phyloP scores from a whole-genome alignment of 192 early-diverging fungal genomes.

The Spizellomyces sp. region DNA sequence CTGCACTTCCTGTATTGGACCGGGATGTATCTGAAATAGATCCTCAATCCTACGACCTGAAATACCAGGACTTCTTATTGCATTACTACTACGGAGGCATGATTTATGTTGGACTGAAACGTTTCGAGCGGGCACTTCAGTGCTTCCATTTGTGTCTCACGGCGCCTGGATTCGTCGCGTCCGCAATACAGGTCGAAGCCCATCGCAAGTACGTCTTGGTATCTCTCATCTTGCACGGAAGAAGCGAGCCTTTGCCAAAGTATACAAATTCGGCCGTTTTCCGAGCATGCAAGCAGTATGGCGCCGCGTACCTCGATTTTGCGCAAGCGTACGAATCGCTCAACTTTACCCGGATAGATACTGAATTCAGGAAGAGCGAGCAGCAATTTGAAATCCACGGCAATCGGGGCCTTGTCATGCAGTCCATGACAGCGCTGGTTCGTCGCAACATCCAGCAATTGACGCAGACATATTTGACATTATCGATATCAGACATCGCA shows the following conservation, averaged over 20 bases:
- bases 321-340: slow-evolving; percentile 59
- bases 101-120: slow-evolving; percentile 68
- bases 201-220: slow-evolving; percentile 71
- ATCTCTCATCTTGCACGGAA: slow-evolving; percentile 62
- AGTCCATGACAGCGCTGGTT: slow-evolving; percentile 47
- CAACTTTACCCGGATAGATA: slow-evolving; percentile 42
- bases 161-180: slow-evolving; percentile 61
- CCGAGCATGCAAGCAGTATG: slow-evolving; percentile 41
- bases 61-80: slow-evolving; percentile 63
- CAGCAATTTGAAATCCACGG: slow-evolving; percentile 49
- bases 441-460: slow-evolving; percentile 68
- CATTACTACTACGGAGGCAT: slow-evolving; percentile 83
- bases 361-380: slow-evolving; percentile 44
- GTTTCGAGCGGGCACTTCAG: slow-evolving; percentile 62
- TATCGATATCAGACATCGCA: slow-evolving; percentile 73
- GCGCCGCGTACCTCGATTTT: slow-evolving; percentile 60
- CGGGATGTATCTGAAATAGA: slow-evolving; percentile 31
- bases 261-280: slow-evolving; percentile 38
- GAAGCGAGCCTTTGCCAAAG: slow-evolving; percentile 27
- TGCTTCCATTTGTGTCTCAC: slow-evolving; percentile 64
- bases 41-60: slow-evolving; percentile 7
- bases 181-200: slow-evolving; percentile 76
- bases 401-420: slow-evolving; percentile 67
- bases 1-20: slow-evolving; percentile 32
- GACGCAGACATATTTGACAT: slow-evolving; percentile 76